phyloP scores from a whole-genome alignment of 306 rosid genomes.

The Heteromeles arbutifolia region DNA sequence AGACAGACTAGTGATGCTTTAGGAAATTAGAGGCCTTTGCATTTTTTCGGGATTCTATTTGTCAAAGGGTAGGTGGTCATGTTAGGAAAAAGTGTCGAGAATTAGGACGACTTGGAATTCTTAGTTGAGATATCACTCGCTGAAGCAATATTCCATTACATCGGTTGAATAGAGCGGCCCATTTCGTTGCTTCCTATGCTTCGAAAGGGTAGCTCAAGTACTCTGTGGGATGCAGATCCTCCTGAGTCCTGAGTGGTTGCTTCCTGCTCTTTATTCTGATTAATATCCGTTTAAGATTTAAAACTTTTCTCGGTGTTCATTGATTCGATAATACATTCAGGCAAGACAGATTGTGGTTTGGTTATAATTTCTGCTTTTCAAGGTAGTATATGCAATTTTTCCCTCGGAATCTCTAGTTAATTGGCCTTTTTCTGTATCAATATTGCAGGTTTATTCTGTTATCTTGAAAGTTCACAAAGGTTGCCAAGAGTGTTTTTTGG shows the following conservation, averaged over 20 bases:
- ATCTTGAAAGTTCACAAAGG: conserved; percentile 4
- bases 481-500: not conserved
- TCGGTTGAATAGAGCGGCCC: not conserved
- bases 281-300: not conserved
- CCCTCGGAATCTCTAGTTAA: not conserved
- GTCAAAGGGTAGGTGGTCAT: not conserved
- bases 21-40: not conserved
- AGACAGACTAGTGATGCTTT: not conserved
- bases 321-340: not conserved
- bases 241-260: no score
- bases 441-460: conserved; percentile 33
- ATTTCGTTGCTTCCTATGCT: not conserved
- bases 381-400: not conserved
- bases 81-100: not conserved
- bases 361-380: conserved; percentile 1
- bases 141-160: not conserved
- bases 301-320: not conserved
- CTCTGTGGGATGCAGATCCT: not conserved
- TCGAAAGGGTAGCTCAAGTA: not conserved
- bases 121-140: not conserved
- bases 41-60: not conserved
- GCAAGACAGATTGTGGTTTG: not conserved
- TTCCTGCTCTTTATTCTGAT: not conserved
- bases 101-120: not conserved
- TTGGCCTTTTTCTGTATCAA: conserved; percentile 5